phyloP scores from a whole-genome alignment of 768 basidiomycete genomes.

The Auricularia auricula-judae region DNA sequence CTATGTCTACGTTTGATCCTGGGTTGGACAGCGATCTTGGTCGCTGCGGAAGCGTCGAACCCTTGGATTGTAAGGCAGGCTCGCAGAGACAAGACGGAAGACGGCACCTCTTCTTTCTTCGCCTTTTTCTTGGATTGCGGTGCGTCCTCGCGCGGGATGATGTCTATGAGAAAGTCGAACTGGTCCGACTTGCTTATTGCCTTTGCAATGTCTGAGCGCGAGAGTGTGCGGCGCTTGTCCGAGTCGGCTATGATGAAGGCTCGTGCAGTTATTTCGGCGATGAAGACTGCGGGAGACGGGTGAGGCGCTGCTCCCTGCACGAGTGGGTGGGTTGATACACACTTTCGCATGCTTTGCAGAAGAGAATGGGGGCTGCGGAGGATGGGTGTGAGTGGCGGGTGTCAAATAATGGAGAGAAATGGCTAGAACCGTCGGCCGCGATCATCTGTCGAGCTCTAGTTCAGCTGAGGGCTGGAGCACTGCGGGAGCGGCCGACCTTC shows the following conservation, averaged over 20 bases:
- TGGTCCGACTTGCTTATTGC: conserved; percentile 89
- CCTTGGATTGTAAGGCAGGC: background rate
- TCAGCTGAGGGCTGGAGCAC: conserved; percentile 4
- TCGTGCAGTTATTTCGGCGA: conserved; percentile 90
- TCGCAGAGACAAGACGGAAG: background rate
- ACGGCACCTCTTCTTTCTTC: background rate
- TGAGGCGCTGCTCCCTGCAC: background rate
- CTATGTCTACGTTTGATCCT: background rate
- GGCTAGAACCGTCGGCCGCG: conserved; percentile 72
- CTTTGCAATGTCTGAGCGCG: conserved; percentile 86
- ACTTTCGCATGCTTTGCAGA: conserved; percentile 99
- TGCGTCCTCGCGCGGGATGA: conserved; percentile 75
- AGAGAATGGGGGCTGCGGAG: conserved; percentile 72
- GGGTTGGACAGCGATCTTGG: background rate
- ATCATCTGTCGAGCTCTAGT: conserved; percentile 62
- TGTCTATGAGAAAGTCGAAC: conserved; percentile 96
- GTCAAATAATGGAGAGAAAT: conserved; percentile 3
- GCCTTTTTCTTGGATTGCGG: background rate
- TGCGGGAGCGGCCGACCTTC: conserved; percentile 42
- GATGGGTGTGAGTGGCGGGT: background rate
- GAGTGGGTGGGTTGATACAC: conserved; percentile 22
- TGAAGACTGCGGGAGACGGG: conserved; percentile 59
- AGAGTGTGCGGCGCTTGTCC: conserved; percentile 91
- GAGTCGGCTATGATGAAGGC: conserved; percentile 94
- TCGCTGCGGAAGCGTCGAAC: background rate